Evolutionary conservation across 805 yeast species (phyloP), one percentile per base, ranked within the genome.

Genomic region (Tetrapisispora phaffii): DNA sequence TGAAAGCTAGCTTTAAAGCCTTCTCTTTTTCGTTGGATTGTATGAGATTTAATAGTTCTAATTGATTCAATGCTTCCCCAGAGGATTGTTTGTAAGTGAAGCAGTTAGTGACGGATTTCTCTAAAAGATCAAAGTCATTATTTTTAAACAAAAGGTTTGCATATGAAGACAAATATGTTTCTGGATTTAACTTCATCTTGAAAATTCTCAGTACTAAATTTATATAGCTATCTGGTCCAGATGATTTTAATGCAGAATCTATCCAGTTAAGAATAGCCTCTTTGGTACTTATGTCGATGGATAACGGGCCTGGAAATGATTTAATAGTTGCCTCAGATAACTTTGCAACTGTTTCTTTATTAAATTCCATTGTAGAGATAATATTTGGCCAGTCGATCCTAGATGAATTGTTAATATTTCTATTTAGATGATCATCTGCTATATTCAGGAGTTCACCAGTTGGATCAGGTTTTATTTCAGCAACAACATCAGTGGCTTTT

Each of bases 251-350:
- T 41, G 65, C 63, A 2, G 67, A 71, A 23, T 66, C 68, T n/a
- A 81, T 51, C 82, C 95, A 82, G 45, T 79, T 74, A 48, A 78
- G 83, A 7, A 86, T 58, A 34, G 80, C 90, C 56, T 80, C 82
- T 59, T 70, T 71, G 57, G 76, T 80, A 1, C 79, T 65, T 55
- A 78, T 83, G 36, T 53, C 53, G 24, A 59, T 55, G 2, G 69
- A 60, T 42, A 86, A 65, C 0, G 95, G 95, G 0, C 69, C 60
- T 7, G 70, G 71, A 44, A 66, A 68, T 2, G 64, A 59, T 38
- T 61, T 63, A 24, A 41, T 40, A 31, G 8, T 3, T 15, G 26
- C 7, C 4, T 20, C 35, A 15, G 19, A 34, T 34, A 34, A 34
- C 8, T 13, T 7, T 4, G 4, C 15, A 5, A 3, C 6, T 3